Percentiles rank a stretch among this genome's conserved stretches.
phyloP scores from a whole-genome alignment of 179 eudicot species.

The Drosera spatulata region DNA sequence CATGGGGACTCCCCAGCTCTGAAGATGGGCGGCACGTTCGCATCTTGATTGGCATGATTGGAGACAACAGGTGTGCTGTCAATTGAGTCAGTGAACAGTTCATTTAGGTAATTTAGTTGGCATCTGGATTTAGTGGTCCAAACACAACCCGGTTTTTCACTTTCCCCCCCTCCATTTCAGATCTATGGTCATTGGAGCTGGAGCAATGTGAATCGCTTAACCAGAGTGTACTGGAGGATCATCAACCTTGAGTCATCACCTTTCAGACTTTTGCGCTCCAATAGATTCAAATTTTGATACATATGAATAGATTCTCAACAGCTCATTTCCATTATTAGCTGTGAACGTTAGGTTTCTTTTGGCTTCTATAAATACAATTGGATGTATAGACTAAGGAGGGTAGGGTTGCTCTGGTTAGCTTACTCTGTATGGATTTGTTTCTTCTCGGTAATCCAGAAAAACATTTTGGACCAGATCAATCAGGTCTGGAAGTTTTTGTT shows the following conservation, averaged over 20 bases:
- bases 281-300: neutral
- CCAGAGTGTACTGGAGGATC: neutral
- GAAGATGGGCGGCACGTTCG: neutral
- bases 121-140: neutral
- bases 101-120: neutral
- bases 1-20: slow-evolving; percentile 27
- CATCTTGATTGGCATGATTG: neutral
- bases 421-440: too few species aligned
- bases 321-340: neutral
- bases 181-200: neutral
- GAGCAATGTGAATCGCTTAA: neutral
- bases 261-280: neutral
- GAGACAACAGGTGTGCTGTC: neutral
- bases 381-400: too few species aligned
- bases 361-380: too few species aligned
- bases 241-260: neutral
- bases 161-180: neutral
- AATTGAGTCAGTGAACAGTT: neutral
- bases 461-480: too few species aligned
- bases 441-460: too few species aligned
- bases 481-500: too few species aligned
- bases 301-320: neutral
- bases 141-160: neutral
- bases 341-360: too few species aligned
- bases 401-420: too few species aligned